A percentile compares a stretch with the other conserved stretches of the same genome.
Conservation (phyloP, 768 basidiomycete species). For the Mycena haematopus region DNA sequence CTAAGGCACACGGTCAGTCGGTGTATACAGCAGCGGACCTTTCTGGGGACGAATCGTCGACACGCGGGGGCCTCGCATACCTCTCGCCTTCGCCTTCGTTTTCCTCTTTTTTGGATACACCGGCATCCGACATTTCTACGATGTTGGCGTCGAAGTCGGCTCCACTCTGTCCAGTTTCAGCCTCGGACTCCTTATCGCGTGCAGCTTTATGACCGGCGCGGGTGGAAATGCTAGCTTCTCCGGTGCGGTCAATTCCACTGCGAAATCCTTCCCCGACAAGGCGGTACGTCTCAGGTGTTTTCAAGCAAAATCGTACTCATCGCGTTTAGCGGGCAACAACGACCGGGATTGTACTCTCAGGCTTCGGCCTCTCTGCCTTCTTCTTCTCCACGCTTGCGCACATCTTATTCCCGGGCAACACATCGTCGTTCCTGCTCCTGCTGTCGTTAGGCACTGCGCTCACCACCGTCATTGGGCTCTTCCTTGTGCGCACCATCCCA, state of each 20-base stretch:
- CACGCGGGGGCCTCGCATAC: slow-evolving; percentile 69
- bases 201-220: slow-evolving; percentile 74
- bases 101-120: slow-evolving; percentile 74
- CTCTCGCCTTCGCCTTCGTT: slow-evolving; percentile 63
- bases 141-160: slow-evolving; percentile 52
- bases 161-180: slow-evolving; percentile 47
- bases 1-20: slow-evolving; percentile 51
- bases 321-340: slow-evolving; percentile 67
- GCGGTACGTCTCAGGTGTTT: slow-evolving; percentile 47
- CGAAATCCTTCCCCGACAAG: slow-evolving; percentile 79
- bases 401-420: slow-evolving; percentile 75
- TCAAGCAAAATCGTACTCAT: not conserved
- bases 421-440: slow-evolving; percentile 75
- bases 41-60: slow-evolving; percentile 85
- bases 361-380: slow-evolving; percentile 92
- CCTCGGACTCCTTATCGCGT: slow-evolving; percentile 61
- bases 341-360: slow-evolving; percentile 82
- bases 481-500: slow-evolving; percentile 75
- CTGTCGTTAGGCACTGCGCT: slow-evolving; percentile 80
- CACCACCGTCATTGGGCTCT: slow-evolving; percentile 81
- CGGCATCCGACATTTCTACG: slow-evolving; percentile 74
- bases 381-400: slow-evolving; percentile 83
- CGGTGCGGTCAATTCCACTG: slow-evolving; percentile 80
- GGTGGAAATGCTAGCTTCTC: slow-evolving; percentile 78
- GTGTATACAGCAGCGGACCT: slow-evolving; percentile 79